phyloP scores from a whole-genome alignment of 2,329 filamentous ascomycete genomes.

The Colletotrichum noveboracense region DNA sequence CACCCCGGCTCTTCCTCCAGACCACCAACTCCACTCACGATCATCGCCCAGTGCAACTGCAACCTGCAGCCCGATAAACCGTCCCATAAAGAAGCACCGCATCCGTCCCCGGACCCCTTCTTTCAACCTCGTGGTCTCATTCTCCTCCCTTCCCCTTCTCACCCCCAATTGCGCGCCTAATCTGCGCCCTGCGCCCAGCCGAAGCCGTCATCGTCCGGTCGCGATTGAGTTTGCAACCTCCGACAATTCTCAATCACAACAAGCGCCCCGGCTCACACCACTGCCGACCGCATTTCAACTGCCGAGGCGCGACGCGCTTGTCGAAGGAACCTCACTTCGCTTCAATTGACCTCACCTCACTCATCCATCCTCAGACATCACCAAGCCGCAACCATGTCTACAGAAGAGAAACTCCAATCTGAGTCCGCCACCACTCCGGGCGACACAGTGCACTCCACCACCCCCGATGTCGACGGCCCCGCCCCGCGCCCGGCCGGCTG shows the following conservation, averaged over 20 bases:
- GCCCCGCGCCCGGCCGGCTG: slow-evolving; percentile 56
- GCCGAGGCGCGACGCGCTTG: background rate
- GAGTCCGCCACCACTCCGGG: background rate
- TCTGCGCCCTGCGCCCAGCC: background rate
- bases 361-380: background rate
- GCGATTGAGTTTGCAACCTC: slow-evolving; percentile 12
- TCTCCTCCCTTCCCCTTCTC: background rate
- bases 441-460: background rate
- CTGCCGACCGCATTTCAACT: background rate
- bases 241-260: background rate
- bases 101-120: background rate
- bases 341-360: background rate
- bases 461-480: slow-evolving; percentile 22
- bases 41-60: slow-evolving; percentile 18
- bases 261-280: background rate
- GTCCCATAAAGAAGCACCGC: slow-evolving; percentile 12
- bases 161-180: background rate
- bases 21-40: slow-evolving; percentile 15
- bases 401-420: slow-evolving; percentile 2
- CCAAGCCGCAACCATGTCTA: slow-evolving; percentile 2
- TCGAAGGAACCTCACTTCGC: background rate
- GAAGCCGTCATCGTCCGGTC: background rate
- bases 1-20: background rate
- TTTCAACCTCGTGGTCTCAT: background rate
- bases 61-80: slow-evolving; percentile 18